phyloP scores from a whole-genome alignment of 768 basidiomycete genomes.

The Dendrothele bispora region DNA sequence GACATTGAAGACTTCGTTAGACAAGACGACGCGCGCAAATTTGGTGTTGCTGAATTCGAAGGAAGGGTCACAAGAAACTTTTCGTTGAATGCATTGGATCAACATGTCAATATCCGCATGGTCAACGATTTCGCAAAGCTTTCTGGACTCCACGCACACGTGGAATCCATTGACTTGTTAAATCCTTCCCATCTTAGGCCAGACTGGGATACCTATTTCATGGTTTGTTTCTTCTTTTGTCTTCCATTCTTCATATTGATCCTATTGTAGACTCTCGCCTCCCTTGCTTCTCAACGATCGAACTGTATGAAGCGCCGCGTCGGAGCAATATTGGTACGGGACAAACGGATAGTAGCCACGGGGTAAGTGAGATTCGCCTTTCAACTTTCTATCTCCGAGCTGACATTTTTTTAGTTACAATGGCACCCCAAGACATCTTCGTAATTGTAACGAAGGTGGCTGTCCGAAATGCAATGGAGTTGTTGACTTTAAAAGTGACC shows the following conservation, averaged over 20 bases:
- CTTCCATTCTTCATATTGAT: not conserved
- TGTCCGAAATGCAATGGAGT: slow-evolving; percentile 77
- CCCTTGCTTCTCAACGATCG: slow-evolving; percentile 83
- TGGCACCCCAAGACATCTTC: slow-evolving; percentile 88
- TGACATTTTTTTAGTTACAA: no score
- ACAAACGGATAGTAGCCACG: slow-evolving; percentile 75
- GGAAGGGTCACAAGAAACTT: slow-evolving; percentile 11
- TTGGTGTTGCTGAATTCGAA: no score
- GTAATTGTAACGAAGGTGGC: slow-evolving; percentile 91
- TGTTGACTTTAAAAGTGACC: slow-evolving; percentile 39
- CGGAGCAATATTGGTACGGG: slow-evolving; percentile 88
- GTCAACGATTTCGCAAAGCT: slow-evolving; percentile 62
- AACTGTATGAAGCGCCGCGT: slow-evolving; percentile 99
- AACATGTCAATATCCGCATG: slow-evolving; percentile 60
- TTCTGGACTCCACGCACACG: slow-evolving; percentile 54
- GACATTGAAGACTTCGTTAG: slow-evolving; percentile 75
- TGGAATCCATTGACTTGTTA: slow-evolving; percentile 68
- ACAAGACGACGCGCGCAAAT: slow-evolving; percentile 68
- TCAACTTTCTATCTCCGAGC: not conserved
- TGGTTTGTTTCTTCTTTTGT: slow-evolving; percentile 52
- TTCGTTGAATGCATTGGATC: slow-evolving; percentile 36
- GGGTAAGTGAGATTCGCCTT: slow-evolving; percentile 46
- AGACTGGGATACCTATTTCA: slow-evolving; percentile 95
- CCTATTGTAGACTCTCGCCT: slow-evolving; percentile 71
- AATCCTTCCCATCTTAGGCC: slow-evolving; percentile 80